Percentiles rank a stretch among this genome's conserved stretches.
phyloP scores from a whole-genome alignment of 768 basidiomycete genomes.

The Austroboletus festivus region DNA sequence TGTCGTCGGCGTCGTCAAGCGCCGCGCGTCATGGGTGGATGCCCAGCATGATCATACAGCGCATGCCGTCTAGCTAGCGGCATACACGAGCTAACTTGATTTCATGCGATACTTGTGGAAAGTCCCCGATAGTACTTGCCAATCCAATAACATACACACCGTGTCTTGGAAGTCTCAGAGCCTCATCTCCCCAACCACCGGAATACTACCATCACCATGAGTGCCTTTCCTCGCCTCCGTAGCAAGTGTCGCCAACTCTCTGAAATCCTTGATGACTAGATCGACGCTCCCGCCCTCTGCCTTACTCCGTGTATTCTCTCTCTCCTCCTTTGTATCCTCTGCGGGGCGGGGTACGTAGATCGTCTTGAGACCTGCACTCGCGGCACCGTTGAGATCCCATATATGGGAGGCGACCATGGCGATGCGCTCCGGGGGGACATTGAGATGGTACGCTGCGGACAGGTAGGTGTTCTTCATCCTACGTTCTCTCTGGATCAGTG shows the following conservation, averaged over 20 bases:
- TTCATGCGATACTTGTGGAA: too few relatives aligned
- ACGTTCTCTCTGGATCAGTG: too few relatives aligned
- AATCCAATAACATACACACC: too few relatives aligned
- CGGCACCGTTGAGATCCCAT: constrained; percentile 54
- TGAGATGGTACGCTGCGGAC: constrained; percentile 47
- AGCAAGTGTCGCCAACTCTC: constrained; percentile 41
- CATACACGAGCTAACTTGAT: too few relatives aligned
- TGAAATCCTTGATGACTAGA: constrained; percentile 48
- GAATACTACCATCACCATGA: too few relatives aligned
- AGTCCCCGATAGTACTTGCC: too few relatives aligned
- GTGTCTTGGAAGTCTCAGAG: too few relatives aligned
- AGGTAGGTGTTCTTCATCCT: constrained; percentile 37
- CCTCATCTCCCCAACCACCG: too few relatives aligned
- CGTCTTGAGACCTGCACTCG: constrained; percentile 50
- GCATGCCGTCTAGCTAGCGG: too few relatives aligned
- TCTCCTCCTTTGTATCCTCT: constrained; percentile 37
- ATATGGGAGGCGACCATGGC: constrained; percentile 69
- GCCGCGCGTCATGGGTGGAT: too few relatives aligned
- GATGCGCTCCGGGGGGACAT: constrained; percentile 40
- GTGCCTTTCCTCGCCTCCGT: constrained; percentile 9
- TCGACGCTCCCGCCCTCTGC: constrained; percentile 59
- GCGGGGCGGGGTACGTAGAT: constrained; percentile 53
- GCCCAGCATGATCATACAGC: too few relatives aligned
- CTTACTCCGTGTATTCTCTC: constrained; percentile 39
- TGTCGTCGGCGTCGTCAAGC: too few relatives aligned